Conservation (phyloP, 2,329 filamentous ascomycete species). For the Botrytis fragariae region DNA sequence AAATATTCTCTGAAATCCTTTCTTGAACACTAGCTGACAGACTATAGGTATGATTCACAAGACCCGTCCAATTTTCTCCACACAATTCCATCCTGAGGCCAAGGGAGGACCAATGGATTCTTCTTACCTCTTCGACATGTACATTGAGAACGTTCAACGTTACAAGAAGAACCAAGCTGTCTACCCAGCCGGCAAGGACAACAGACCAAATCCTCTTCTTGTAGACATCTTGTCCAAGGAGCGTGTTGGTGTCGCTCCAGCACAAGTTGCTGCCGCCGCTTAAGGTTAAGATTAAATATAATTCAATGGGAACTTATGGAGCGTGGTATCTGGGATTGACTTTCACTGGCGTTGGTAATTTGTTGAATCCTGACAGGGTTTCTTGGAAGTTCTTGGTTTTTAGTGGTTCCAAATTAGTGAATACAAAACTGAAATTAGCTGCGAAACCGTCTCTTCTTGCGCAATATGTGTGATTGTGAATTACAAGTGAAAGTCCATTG, state of each 20-base stretch:
- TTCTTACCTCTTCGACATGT: conserved; percentile 94
- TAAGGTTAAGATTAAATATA: neutral
- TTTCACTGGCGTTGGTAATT: neutral
- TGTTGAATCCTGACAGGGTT: neutral
- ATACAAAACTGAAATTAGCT: neutral
- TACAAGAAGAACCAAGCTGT: conserved; percentile 82
- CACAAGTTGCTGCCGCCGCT: conserved; percentile 32
- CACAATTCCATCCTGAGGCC: conserved; percentile 98
- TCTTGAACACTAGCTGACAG: conserved; percentile 25
- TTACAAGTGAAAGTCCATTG: neutral
- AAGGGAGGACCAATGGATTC: conserved; percentile 97
- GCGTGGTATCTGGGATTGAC: neutral
- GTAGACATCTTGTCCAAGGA: conserved; percentile 91
- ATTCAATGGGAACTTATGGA: neutral
- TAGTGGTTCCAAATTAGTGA: neutral
- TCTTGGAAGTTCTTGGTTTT: neutral
- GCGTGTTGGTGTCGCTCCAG: conserved; percentile 72
- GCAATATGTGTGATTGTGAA: neutral
- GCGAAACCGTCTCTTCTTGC: neutral
- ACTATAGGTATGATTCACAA: conserved; percentile 79
- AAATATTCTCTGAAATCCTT: conserved; percentile 28
- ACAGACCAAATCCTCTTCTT: conserved; percentile 80
- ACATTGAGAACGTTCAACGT: conserved; percentile 81
- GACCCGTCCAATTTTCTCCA: conserved; percentile 94
- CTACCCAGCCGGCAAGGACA: conserved; percentile 72